Evolutionary conservation across 345 rosid genomes (phyloP), one percentile per base, ranked within the genome.

Genomic region (Heritiera littoralis): DNA sequence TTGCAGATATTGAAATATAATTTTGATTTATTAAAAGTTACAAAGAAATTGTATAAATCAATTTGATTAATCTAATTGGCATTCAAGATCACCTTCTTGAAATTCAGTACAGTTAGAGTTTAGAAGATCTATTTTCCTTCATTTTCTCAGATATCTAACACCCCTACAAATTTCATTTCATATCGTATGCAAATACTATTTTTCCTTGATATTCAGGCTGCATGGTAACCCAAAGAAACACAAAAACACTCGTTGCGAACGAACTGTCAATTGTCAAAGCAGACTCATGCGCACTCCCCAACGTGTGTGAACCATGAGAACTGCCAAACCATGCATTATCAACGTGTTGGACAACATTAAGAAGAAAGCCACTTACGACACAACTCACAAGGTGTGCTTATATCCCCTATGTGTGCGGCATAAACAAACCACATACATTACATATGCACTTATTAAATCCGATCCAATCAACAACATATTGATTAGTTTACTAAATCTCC

Each of bases 311-410:
- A 49, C 7, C 75, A 52, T 72, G 63, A 64, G n/a, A 14, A 35
- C 45, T 64, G 10, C 43, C 45, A 32, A 8, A 32, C 61, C 61
- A 72, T 72, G 75, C 76, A 72, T 14, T 52, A 68, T 69, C 55
- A 32, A 46, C 38, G 55, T 67, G 72, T 20, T 67, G 17, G 23
- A 2, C 8, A n/a, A 67, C 54, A 20, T 4, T n/a, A 13, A n/a
- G 15, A 43, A 4, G 17, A 45, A 67, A 20, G 32, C 54, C 3
- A 67, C 38, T 35, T 2, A 23, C 28, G 28, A 23, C 28, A 35
- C 38, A 35, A 3, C 38, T 35, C 38, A 35, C 38, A 1, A 35
- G 38, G 38, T 35, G 38, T 35, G 38, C 38, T 35, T 35, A 35
- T 3, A 1, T 35, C 3, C 38, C 38, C 38, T 3, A 35, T 35